Percentiles rank a stretch among this genome's conserved stretches.
These are phyloP conservation scores for Hericium alpestre DNA, from an alignment of 768 basidiomycete species.

Conservation along the genomic window DNA sequence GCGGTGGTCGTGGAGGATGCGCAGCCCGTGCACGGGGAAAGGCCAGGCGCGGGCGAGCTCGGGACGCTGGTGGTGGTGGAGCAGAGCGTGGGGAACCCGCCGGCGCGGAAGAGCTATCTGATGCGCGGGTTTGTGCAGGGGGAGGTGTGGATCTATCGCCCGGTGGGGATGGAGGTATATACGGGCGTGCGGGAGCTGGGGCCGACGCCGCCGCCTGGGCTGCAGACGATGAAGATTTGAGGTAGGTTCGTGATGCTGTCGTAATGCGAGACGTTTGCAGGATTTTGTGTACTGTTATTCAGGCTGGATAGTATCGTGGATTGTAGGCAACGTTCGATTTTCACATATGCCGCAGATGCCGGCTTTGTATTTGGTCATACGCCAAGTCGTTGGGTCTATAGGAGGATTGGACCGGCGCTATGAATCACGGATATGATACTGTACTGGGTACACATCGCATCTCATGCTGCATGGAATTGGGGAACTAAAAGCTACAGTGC, in stretches of 20 bases:
- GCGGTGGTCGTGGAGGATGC: conserved; percentile 36
- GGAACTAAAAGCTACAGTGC: too few relatives aligned
- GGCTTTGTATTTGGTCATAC: too few relatives aligned
- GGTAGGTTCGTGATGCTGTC: background rate
- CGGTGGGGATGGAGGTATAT: conserved; percentile 31
- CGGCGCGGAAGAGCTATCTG: conserved; percentile 31
- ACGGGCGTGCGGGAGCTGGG: conserved; percentile 12
- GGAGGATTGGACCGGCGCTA: too few relatives aligned
- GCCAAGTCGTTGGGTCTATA: too few relatives aligned
- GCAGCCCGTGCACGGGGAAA: conserved; percentile 23
- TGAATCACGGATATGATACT: too few relatives aligned
- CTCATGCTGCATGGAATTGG: too few relatives aligned
- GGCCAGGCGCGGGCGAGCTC: conserved; percentile 30
- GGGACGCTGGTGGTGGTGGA: conserved; percentile 41
- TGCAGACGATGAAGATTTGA: background rate
- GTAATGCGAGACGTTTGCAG: background rate
- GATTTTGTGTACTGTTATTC: background rate
- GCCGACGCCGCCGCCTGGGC: background rate
- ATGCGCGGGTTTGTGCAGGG: conserved; percentile 34
- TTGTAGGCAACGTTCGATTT: too few relatives aligned
- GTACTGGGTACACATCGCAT: too few relatives aligned
- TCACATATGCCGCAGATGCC: too few relatives aligned
- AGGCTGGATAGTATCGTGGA: too few relatives aligned
- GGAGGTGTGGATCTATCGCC: conserved; percentile 49
- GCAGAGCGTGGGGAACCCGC: conserved; percentile 35